These are phyloP conservation scores for Penicillium roqueforti DNA, from an alignment of 495 filamentous ascomycete genomes.

Conservation along the genomic window DNA sequence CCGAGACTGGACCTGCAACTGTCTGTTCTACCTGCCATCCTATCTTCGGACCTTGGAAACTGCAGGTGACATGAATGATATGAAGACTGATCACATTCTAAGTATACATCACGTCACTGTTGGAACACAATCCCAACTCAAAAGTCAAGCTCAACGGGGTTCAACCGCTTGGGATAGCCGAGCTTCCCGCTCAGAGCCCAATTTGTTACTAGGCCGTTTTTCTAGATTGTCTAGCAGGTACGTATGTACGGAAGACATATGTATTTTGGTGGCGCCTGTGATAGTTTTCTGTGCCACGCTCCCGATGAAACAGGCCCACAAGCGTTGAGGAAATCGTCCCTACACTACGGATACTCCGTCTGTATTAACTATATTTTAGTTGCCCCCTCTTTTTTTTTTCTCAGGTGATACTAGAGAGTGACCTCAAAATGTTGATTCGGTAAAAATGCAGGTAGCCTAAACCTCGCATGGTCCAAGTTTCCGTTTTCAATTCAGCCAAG, in stretches of 20 bases:
- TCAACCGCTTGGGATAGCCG: conserved; percentile 23
- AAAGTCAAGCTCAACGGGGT: conserved; percentile 15
- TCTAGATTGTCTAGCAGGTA: background rate
- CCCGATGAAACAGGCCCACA: conserved; percentile 28
- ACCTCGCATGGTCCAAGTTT: background rate
- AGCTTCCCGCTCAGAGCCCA: conserved; percentile 23
- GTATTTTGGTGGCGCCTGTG: conserved; percentile 11
- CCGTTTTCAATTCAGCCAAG: background rate
- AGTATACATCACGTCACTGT: background rate
- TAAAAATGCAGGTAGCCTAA: conserved; percentile 16
- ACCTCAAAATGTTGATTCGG: conserved; percentile 11
- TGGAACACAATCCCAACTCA: background rate
- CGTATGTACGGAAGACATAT: too few species aligned
- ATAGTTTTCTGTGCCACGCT: conserved; percentile 9
- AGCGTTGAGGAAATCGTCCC: conserved; percentile 10
- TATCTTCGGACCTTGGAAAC: background rate
- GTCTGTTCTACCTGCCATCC: background rate
- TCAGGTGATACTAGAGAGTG: conserved; percentile 22
- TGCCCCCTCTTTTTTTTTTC: conserved; percentile 8
- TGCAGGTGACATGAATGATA: background rate
- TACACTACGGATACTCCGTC: conserved; percentile 1
- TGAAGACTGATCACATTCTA: background rate
- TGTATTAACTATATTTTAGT: conserved; percentile 5
- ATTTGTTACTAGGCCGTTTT: background rate
- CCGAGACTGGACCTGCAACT: background rate